phyloP scores from a whole-genome alignment of 768 basidiomycete genomes.

The Pisolithus marmoratus region DNA sequence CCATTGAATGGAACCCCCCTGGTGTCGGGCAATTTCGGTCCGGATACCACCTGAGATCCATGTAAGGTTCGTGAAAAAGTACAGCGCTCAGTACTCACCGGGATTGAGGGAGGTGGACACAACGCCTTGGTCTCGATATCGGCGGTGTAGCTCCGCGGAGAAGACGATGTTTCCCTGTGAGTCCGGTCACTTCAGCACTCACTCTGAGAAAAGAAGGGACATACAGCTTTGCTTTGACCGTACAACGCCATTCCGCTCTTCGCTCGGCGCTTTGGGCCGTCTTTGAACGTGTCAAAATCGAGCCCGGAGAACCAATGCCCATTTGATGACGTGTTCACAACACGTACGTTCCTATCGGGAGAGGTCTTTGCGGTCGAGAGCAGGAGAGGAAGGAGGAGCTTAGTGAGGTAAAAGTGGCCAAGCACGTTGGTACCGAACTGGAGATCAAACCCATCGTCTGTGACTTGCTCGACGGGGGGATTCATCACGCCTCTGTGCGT shows the following conservation, averaged over 20 bases:
- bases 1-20: background rate
- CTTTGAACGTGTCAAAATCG: constrained; percentile 23
- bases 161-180: constrained; percentile 40
- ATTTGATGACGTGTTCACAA: constrained; percentile 31
- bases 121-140: constrained; percentile 41
- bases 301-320: constrained; percentile 18
- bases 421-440: constrained; percentile 37
- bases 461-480: constrained; percentile 25
- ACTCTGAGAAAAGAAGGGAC: background rate
- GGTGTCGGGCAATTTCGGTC: constrained; percentile 21
- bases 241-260: constrained; percentile 5
- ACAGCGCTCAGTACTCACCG: constrained; percentile 18
- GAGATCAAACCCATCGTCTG: constrained; percentile 36
- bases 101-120: constrained; percentile 40
- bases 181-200: background rate
- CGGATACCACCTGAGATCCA: constrained; percentile 7
- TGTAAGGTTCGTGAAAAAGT: background rate
- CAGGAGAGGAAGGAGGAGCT: constrained; percentile 31
- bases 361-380: constrained; percentile 25
- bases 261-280: constrained; percentile 17
- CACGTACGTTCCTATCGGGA: constrained; percentile 27
- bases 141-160: constrained; percentile 35
- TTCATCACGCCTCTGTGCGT: constrained; percentile 26
- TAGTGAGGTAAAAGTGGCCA: constrained; percentile 32
- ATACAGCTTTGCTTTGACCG: constrained; percentile 29